Evolutionary conservation across 805 yeast species (phyloP).

Genomic region (Metschnikowia borealis): DNA sequence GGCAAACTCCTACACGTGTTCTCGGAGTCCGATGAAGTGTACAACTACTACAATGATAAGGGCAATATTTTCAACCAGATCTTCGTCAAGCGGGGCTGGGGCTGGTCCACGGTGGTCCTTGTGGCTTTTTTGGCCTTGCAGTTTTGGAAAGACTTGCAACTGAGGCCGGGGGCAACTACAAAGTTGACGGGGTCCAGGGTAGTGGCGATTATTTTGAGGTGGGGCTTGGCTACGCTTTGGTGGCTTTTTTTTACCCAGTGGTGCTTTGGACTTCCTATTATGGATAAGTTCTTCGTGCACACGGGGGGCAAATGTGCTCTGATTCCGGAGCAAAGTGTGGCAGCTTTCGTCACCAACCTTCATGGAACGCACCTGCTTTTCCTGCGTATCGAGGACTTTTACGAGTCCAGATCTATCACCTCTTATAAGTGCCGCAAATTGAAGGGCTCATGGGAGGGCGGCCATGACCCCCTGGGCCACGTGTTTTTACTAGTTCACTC

Average conservation of each 20-base stretch:
- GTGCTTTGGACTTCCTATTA: constrained; percentile 78
- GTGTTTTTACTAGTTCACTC: constrained; percentile 72
- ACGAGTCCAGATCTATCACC: constrained; percentile 22
- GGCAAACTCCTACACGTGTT: constrained; percentile 49
- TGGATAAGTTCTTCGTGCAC: constrained; percentile 75
- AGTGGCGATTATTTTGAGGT: constrained; percentile 30
- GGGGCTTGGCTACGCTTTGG: constrained; percentile 59
- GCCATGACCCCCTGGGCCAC: constrained; percentile 97
- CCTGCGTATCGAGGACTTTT: constrained; percentile 7
- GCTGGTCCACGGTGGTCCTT: constrained; percentile 61
- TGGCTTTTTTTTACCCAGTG: constrained; percentile 88
- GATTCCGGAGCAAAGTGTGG: constrained; percentile 13
- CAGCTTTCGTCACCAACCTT: constrained; percentile 3
- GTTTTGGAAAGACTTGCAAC: neutral
- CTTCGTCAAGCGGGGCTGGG: constrained; percentile 91
- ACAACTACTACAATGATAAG: constrained; percentile 55
- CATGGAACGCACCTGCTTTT: constrained; percentile 5
- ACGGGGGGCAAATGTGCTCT: constrained; percentile 81
- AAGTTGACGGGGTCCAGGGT: constrained; percentile 18
- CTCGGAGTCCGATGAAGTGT: constrained; percentile 44
- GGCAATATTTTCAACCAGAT: constrained; percentile 63
- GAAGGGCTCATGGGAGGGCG: constrained; percentile 73
- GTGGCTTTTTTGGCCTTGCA: constrained; percentile 24
- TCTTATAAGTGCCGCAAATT: constrained; percentile 34
- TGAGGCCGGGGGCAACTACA: neutral